A percentile compares a stretch with the other conserved stretches of the same genome.
Evolutionary conservation across 2,329 filamentous ascomycete genomes (phyloP).

Genomic region (Dryadomyces sulphureus): DNA sequence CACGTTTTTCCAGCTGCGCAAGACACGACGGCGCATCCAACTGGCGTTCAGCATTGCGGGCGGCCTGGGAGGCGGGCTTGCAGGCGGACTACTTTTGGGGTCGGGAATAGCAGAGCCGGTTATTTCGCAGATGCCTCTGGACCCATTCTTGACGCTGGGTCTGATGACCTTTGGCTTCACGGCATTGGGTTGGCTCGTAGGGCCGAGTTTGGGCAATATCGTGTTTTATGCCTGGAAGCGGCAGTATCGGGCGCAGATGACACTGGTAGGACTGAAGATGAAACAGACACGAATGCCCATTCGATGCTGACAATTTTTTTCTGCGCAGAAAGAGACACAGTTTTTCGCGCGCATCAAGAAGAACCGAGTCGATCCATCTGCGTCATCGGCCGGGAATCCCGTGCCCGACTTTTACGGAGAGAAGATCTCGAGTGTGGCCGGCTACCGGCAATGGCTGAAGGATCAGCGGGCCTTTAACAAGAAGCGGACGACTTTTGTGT

Average conservation of each 20-base stretch:
- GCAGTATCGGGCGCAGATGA: constrained; percentile 57
- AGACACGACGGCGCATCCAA: constrained; percentile 71
- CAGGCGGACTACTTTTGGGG: constrained; percentile 51
- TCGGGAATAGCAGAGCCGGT: constrained; percentile 58
- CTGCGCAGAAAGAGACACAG: constrained; percentile 74
- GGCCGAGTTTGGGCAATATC: constrained; percentile 66
- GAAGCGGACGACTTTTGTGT: constrained; percentile 58
- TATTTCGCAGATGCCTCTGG: constrained; percentile 60
- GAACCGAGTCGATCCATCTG: constrained; percentile 79
- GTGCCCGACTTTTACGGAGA: constrained; percentile 97
- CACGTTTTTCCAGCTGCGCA: constrained; percentile 80
- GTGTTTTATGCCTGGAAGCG: constrained; percentile 67
- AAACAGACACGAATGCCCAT: no score
- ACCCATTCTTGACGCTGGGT: constrained; percentile 76
- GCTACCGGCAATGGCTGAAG: constrained; percentile 91
- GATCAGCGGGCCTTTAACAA: constrained; percentile 95
- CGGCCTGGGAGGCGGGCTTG: constrained; percentile 45
- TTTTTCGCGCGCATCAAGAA: constrained; percentile 88
- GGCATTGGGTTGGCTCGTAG: constrained; percentile 75
- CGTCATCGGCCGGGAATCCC: constrained; percentile 80
- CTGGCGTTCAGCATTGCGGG: constrained; percentile 59
- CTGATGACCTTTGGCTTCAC: constrained; percentile 63
- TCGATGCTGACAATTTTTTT: background rate
- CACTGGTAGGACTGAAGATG: constrained; percentile 27
- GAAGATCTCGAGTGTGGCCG: constrained; percentile 84